These are phyloP conservation scores for Leccinum variabile DNA, from an alignment of 1,284 basidiomycete genomes.

Conservation along the genomic window DNA sequence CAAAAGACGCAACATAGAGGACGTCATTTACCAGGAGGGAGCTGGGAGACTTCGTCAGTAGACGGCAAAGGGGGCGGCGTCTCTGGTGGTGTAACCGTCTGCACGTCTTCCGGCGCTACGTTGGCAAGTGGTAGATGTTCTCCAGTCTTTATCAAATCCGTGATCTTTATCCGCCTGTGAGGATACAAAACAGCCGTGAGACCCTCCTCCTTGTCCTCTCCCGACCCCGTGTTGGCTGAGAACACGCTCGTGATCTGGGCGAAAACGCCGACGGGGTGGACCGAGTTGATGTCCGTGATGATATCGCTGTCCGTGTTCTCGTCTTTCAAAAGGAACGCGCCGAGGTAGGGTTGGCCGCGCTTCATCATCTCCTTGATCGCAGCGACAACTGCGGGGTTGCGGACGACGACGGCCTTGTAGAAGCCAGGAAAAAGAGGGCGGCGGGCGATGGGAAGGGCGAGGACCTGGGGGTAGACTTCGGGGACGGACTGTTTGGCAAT, in stretches of 20 bases:
- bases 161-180: constrained; percentile 89
- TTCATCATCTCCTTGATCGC: constrained; percentile 97
- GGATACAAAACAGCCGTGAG: constrained; percentile 96
- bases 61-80: constrained; percentile 47
- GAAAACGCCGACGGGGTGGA: constrained; percentile 95
- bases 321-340: constrained; percentile 96
- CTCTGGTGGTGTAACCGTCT: constrained; percentile 52
- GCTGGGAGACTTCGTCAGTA: constrained; percentile 32
- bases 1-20: neutral
- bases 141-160: constrained; percentile 78
- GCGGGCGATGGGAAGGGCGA: constrained; percentile 94
- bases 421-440: constrained; percentile 97
- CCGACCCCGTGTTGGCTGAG: constrained; percentile 61
- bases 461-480: constrained; percentile 89
- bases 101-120: constrained; percentile 42
- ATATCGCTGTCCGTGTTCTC: constrained; percentile 92
- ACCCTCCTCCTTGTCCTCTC: constrained; percentile 76
- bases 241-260: constrained; percentile 98
- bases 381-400: constrained; percentile 88
- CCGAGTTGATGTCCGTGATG: constrained; percentile 85
- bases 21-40: constrained; percentile 18
- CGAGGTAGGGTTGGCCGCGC: constrained; percentile 96
- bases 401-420: constrained; percentile 95
- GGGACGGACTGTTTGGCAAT: constrained; percentile 84
- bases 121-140: constrained; percentile 50